Base-by-base conservation (phyloP, 371 early-diverging fungal species). In the Dipsacomyces acuminosporus region DNA sequence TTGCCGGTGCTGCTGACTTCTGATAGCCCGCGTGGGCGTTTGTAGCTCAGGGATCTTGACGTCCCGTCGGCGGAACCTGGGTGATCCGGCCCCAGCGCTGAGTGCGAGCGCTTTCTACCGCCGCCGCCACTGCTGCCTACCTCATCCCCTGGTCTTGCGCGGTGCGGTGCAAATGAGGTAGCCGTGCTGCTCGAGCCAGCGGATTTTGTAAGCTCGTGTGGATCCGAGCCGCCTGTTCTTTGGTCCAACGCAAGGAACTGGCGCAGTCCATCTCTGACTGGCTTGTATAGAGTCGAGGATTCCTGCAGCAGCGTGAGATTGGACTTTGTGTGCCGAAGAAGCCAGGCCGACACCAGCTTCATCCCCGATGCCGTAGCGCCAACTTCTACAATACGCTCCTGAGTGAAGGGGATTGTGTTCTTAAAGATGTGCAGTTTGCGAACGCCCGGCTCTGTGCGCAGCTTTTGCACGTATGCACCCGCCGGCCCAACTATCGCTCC, bases 311-410 rank as follows among this genome's bases (percentile, higher is more conserved):
- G 20, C 1, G 23, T 11, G 8, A 69, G 59, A 0, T 25, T 24
- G 0, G 54, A 35, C 25, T 51, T 36, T 1, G 59, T 62, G 20
- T 57, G 36, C 6, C 36, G 17, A 4, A 69, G 41, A 24, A 69
- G 24, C 33, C 43, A 45, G 5, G 13, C 9, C 7, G 52, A 30
- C 2, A 51, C 55, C 3, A 34, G 22, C 5, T 52, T 18, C 20
- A 69, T 26, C 1, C 54, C 55, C 8, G 30, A 8, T 7, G 51
- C 19, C 5, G 69, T 44, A 14, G 54, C 69, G 23, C 55, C 22
- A 1, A 51, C 34, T 35, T 63, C 63, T 8, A 69, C 52, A 13
- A 69, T 48, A 14, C 69, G 69, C 59, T 69, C 69, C 11, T 59
- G 54, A 5, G 63, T 63, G 19, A 59, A 58, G 17, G 58, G 63